Base-by-base conservation (phyloP, 2,329 filamentous ascomycete species). In the Aspergillus novofumigatus region DNA sequence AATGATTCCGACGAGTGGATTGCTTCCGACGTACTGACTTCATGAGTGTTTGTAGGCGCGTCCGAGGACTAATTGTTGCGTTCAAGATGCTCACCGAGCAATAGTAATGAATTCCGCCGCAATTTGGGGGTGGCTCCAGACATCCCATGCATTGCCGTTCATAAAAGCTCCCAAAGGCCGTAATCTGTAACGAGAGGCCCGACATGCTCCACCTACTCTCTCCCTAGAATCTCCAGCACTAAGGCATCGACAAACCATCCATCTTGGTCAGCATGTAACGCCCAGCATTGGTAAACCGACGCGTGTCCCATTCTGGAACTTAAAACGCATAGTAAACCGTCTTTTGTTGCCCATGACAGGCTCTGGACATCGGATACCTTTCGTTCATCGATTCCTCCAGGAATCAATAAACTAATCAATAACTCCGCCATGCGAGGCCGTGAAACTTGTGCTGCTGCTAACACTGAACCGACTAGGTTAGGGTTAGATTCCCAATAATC, bases 401-500 rank as follows among this genome's bases (percentile, higher is more conserved):
- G 69, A 68, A 64, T 64, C 63, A 67, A 62, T 68, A 70, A 71
- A 77, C 76, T 92, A 92, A 72, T 92, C 85, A 81, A 82, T 79
- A 80, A 52, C 78, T 77, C 82, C 78, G 82, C 86, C 86, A 86
- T 88, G 87, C 83, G 78, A 75, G 72, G 81, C 81, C 85, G 85
- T 86, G 89, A 92, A 69, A 82, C 89, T 90, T 54, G 59, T 63
- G 61, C 63, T 58, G 45, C 45, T 47, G 45, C 61, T 67, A 63
- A 69, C 62, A 67, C 66, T 73, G 71, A 85, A 86, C 90, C 89
- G 89, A 86, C 80, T 75, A 79, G 76, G 79, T 89, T 96, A 96
- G 92, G 92, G 92, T 96, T 96, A 96, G 92, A 90, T 65, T 92
- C 92, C 90, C 91, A 86, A 88, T 77, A 79, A 38, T 77, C 79